Percentiles rank a stretch among this genome's conserved stretches.
phyloP scores from a whole-genome alignment of 2,329 filamentous ascomycete genomes.

The Elsinoe arachidis region DNA sequence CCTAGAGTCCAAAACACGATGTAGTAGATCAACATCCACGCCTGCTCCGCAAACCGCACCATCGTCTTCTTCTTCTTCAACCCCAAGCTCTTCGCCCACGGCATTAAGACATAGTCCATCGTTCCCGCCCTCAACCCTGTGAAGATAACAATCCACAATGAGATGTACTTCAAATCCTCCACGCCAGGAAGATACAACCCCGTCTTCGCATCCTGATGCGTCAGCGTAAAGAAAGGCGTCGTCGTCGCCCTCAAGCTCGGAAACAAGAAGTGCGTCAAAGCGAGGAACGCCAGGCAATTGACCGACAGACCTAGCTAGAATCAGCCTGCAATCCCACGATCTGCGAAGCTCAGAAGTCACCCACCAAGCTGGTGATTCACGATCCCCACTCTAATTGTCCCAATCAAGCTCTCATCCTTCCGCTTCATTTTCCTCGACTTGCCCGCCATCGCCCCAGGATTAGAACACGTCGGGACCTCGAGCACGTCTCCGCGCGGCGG shows the following conservation, averaged over 20 bases:
- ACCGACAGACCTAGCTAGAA: constrained; percentile 61
- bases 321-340: constrained; percentile 1
- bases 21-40: constrained; percentile 83
- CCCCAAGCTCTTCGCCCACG: constrained; percentile 63
- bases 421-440: constrained; percentile 14
- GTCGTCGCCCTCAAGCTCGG: constrained; percentile 71
- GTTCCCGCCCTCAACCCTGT: constrained; percentile 73
- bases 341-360: constrained; percentile 4
- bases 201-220: constrained; percentile 64
- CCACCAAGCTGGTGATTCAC: constrained; percentile 36
- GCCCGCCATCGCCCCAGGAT: neutral
- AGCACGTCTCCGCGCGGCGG: neutral
- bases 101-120: constrained; percentile 82
- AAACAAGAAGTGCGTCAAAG: constrained; percentile 73
- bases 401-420: constrained; percentile 26
- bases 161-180: constrained; percentile 70
- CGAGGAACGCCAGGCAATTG: constrained; percentile 75
- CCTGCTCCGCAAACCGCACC: constrained; percentile 86
- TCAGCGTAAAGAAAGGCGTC: constrained; percentile 79
- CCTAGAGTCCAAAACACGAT: constrained; percentile 72
- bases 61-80: constrained; percentile 67
- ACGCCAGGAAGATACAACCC: constrained; percentile 66
- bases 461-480: constrained; percentile 11
- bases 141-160: constrained; percentile 73
- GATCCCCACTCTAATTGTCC: constrained; percentile 28